Evolutionary conservation across 2,329 filamentous ascomycete species (phyloP).

Genomic region (Annulohypoxylon truncatum): DNA sequence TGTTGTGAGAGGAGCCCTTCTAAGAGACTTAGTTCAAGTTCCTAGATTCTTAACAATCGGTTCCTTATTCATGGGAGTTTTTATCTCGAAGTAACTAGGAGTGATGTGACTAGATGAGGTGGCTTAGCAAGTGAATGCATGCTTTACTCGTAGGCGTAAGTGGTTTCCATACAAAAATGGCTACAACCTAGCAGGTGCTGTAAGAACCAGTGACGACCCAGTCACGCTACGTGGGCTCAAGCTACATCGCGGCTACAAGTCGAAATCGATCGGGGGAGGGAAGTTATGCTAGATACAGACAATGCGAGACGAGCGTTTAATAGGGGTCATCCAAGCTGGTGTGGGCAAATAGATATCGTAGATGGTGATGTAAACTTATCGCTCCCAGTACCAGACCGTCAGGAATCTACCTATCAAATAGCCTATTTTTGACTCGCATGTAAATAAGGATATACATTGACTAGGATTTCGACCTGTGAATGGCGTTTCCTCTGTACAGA

Average conservation of each 20-base stretch:
- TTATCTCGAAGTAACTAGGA: neutral
- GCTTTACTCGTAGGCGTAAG: neutral
- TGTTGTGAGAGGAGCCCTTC: neutral
- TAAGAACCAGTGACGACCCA: neutral
- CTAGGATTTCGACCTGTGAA: too few species aligned
- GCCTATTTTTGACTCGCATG: too few species aligned
- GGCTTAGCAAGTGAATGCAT: neutral
- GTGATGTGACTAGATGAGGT: neutral
- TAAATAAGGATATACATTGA: too few species aligned
- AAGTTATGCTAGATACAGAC: neutral
- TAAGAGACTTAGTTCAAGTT: slow-evolving; percentile 5
- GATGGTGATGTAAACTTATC: too few species aligned
- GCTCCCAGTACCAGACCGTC: too few species aligned
- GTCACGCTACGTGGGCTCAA: neutral
- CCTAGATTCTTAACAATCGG: slow-evolving; percentile 20
- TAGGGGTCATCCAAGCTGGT: neutral
- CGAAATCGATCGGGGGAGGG: neutral
- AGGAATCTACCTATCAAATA: too few species aligned
- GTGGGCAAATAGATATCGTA: too few species aligned
- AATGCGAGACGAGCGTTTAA: neutral
- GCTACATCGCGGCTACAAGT: neutral
- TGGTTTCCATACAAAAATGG: neutral
- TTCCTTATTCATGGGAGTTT: slow-evolving; percentile 1
- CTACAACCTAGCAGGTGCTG: neutral
- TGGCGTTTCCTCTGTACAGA: too few species aligned